Base-by-base conservation (phyloP, 2,329 filamentous ascomycete species). In the Fusarium buxicola region DNA sequence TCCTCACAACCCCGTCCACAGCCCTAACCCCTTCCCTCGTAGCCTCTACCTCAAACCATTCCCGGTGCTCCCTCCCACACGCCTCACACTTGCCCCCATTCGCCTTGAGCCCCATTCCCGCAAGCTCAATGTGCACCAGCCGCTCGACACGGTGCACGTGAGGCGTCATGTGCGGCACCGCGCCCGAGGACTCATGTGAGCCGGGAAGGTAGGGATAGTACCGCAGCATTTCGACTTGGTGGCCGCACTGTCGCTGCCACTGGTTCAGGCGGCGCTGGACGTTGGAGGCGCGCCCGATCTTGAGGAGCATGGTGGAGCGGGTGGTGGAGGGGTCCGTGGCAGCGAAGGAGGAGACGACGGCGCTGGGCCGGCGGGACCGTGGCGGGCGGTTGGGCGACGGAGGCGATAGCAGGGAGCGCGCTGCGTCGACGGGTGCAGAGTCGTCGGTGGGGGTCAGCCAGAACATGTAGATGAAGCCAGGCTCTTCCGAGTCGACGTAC, bases 381-480 rank as follows among this genome's bases (percentile, higher is more conserved):
- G 75, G 69, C 43, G 69, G 69, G 47, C 39, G 40, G 21, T 73
- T 75, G 48, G 75, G 76, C 38, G 79, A 72, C 3, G 83, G 79
- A 1, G 87, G 84, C 0, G 81, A 77, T 36, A 89, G 81, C 44
- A 91, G 80, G 10, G 85, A 83, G 8, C 86, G 81, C 16, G 86
- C 84, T 38, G 86, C 80, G 62, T 87, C 88, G 31, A 81, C 80
- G 0, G 88, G 82, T 0, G 86, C 82, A 1, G 83, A 2, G 45
- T 44, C 10, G 58, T 75, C 8, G 86, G 68, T 66, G 28, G 92
- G 88, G 0, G 92, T 97, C 18, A 97, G 84, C 93, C 94, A 97
- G 82, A 98, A 99, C 76, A 99, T 96, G 83, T 99, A 99, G 67
- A 99, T 98, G 78, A 95, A 99, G 32, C 95, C 95, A 11, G 90